Evolutionary conservation across 169 alveolate genomes (phyloP).

Genomic region (Plasmodium malariae): DNA sequence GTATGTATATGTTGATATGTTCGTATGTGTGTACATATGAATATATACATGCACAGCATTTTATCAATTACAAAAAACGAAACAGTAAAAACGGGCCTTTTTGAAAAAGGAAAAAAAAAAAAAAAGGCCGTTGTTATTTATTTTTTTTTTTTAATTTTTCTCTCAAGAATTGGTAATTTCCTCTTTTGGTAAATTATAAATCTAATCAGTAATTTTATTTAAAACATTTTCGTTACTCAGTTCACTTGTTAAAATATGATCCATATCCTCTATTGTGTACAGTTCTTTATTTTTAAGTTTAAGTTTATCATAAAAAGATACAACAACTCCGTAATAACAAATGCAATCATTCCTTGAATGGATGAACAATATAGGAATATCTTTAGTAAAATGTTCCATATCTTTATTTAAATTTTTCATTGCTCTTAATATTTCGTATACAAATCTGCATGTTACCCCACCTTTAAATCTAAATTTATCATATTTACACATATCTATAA

Average conservation of each 20-base stretch:
- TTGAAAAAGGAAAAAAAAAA: no score
- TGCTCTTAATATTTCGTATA: conserved; percentile 78
- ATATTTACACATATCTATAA: conserved; percentile 9
- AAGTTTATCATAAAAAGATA: conserved; percentile 31
- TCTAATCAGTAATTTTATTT: conserved; percentile 11
- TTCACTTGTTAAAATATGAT: conserved; percentile 43
- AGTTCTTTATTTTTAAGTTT: conserved; percentile 20
- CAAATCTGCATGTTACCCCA: conserved; percentile 65
- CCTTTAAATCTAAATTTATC: conserved; percentile 70
- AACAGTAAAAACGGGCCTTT: no score
- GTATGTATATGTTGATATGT: no score
- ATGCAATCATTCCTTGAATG: conserved; percentile 77
- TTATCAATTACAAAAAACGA: no score
- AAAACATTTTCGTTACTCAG: conserved; percentile 42
- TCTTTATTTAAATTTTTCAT: conserved; percentile 73
- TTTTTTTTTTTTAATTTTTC: no score
- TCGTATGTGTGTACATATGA: no score
- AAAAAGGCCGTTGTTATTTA: no score
- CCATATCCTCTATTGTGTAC: conserved; percentile 34
- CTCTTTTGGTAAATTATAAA: no score
- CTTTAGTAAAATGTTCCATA: conserved; percentile 60
- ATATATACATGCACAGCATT: no score
- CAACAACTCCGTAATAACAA: conserved; percentile 38
- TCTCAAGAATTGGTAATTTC: no score
- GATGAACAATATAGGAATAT: conserved; percentile 78